Percentiles rank a stretch among this genome's conserved stretches.
These are phyloP conservation scores for Trametes hirsuta DNA, from an alignment of 1,284 basidiomycete species.

Conservation along the genomic window DNA sequence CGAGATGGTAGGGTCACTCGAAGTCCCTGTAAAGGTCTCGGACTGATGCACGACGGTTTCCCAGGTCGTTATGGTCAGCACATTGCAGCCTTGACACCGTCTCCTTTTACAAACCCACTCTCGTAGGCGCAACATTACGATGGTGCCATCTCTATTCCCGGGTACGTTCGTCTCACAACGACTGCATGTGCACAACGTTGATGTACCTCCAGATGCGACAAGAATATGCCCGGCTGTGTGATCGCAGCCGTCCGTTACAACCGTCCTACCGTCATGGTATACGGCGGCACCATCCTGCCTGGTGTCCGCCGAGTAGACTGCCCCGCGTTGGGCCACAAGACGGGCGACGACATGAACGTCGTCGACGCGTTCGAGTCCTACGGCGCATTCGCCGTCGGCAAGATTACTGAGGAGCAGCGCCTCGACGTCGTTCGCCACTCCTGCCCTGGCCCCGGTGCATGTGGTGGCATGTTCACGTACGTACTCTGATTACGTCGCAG, in stretches of 20 bases:
- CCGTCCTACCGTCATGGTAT: conserved; percentile 83
- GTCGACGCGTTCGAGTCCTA: conserved; percentile 84
- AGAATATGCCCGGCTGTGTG: conserved; percentile 92
- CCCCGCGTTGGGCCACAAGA: conserved; percentile 75
- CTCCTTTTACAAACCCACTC: not conserved
- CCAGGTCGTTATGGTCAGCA: conserved; percentile 68
- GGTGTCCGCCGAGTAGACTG: conserved; percentile 81
- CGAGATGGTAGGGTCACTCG: conserved; percentile 65
- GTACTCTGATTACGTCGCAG: conserved; percentile 23
- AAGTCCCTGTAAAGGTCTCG: too few species aligned
- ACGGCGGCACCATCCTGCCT: conserved; percentile 83
- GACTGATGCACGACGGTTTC: not conserved
- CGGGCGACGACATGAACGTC: conserved; percentile 82
- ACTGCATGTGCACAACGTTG: not conserved
- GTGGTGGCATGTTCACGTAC: conserved; percentile 86
- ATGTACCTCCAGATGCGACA: conserved; percentile 62
- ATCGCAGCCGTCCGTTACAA: conserved; percentile 87
- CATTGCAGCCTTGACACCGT: not conserved
- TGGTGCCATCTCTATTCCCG: conserved; percentile 82
- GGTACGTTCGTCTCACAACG: conserved; percentile 32
- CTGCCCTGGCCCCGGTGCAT: conserved; percentile 71
- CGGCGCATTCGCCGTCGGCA: conserved; percentile 77
- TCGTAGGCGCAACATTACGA: conserved; percentile 82
- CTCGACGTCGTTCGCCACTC: conserved; percentile 83
- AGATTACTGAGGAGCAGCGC: conserved; percentile 77